phyloP scores from a whole-genome alignment of 129 eudicot genomes.

The Pseudognaphalium luteoalbum region DNA sequence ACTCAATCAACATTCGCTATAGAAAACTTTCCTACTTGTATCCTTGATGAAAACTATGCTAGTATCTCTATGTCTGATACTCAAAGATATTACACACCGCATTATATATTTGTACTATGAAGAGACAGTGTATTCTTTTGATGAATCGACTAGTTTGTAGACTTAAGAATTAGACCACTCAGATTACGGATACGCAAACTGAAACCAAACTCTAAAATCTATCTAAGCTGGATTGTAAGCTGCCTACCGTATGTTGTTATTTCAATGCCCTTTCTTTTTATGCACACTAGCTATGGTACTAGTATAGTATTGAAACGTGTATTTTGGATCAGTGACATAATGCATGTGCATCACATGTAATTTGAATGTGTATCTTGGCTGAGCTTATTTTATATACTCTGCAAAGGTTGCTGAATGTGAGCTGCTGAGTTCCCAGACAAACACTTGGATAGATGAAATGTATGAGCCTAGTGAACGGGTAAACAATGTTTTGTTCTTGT shows the following conservation, averaged over 20 bases:
- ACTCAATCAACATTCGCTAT: neutral
- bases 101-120: neutral
- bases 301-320: neutral
- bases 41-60: neutral
- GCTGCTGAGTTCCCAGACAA: neutral
- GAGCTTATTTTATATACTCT: neutral
- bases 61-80: neutral
- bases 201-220: neutral
- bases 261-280: neutral
- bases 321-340: neutral
- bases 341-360: neutral
- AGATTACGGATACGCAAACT: neutral
- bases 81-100: no score
- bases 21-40: neutral
- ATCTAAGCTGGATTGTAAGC: neutral
- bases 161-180: neutral
- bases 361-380: neutral
- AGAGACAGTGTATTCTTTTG: neutral
- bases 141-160: neutral
- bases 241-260: neutral
- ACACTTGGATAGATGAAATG: no score
- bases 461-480: neutral
- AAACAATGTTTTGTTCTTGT: neutral
- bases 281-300: no score
- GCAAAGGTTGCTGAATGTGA: neutral